Evolutionary conservation across 2,329 filamentous ascomycete genomes (phyloP), one percentile per base, ranked within the genome.

Genomic region (Aspergillus luchuensis): DNA sequence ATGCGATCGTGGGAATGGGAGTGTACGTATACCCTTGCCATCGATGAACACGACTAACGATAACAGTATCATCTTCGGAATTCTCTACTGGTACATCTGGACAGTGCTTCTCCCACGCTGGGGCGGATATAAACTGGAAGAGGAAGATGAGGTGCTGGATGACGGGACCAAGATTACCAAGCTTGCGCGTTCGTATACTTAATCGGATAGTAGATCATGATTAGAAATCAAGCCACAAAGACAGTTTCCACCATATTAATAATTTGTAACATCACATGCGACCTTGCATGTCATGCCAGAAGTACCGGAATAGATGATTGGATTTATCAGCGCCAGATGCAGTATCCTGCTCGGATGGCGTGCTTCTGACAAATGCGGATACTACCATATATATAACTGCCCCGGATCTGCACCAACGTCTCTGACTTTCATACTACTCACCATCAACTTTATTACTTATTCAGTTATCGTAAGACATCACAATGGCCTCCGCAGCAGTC

Each of bases 11-110:
- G 13, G 82, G 81, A 0, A 74, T 81, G 45, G 74, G 68, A 8
- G 71, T 80, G 69, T 79, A 73, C 67, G 79, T 82, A 5, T 54
- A 15, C 7, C 33, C 2, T 5, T 13, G 25, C 76, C 81, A 6
- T 33, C 1, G 5, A 7, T 23, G 3, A 17, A 11, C 11, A 30
- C 17, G 33, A 58, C 67, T 72, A 65, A 72, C 38, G 5, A 13
- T 15, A 1, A 8, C 59, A 89, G 85, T 57, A 76, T 90, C 36
- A 36, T 82, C 0, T 83, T 86, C 51, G 87, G 84, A 0, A 69
- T 88, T 0, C 1, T 85, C 0, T 91, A 91, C 70, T 92, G 89
- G 90, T 87, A 85, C 63, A 62, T 89, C 1, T 89, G 86, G 84
- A 87, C 87, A 0, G 79, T 85, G 3, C 64, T 85, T 1, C 70